A percentile compares a stretch with the other conserved stretches of the same genome.
These are phyloP conservation scores for Coemansia sp. DNA, from an alignment of 371 early-diverging fungal genomes.

Conservation along the genomic window DNA sequence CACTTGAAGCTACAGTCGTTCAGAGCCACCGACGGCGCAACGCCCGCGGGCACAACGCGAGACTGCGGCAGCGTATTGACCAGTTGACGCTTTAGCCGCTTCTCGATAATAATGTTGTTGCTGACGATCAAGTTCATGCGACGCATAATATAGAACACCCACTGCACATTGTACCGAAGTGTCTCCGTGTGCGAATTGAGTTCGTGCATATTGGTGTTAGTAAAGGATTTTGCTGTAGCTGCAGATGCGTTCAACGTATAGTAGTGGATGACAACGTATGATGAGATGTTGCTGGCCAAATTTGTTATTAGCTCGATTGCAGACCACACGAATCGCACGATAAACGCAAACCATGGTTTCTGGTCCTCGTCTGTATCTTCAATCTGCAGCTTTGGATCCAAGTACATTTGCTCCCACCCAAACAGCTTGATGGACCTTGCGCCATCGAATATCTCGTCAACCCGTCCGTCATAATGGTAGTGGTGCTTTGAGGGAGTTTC, in stretches of 20 bases:
- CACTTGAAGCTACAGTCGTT: constrained; percentile 15
- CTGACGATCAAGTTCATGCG: neutral
- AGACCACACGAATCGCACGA: constrained; percentile 21
- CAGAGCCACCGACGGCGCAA: constrained; percentile 5
- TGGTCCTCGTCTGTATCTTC: constrained; percentile 49
- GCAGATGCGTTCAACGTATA: constrained; percentile 1
- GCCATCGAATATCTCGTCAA: constrained; percentile 57
- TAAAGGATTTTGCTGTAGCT: neutral
- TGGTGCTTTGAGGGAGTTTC: neutral
- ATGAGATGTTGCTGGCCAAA: constrained; percentile 41
- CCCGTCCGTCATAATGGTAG: neutral
- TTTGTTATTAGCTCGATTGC: constrained; percentile 40
- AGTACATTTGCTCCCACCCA: constrained; percentile 71
- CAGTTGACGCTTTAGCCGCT: constrained; percentile 1
- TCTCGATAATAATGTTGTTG: constrained; percentile 8
- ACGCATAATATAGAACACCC: neutral
- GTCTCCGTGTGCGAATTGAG: constrained; percentile 7
- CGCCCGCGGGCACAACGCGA: neutral
- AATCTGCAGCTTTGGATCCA: constrained; percentile 20
- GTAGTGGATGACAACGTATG: constrained; percentile 14
- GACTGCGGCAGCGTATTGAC: neutral
- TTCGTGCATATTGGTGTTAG: constrained; percentile 28
- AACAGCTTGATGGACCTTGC: constrained; percentile 76
- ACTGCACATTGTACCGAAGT: neutral
- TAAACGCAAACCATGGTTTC: constrained; percentile 39